Evolutionary conservation across 441 rosid species (phyloP).

Genomic region (Manihot esculenta): DNA sequence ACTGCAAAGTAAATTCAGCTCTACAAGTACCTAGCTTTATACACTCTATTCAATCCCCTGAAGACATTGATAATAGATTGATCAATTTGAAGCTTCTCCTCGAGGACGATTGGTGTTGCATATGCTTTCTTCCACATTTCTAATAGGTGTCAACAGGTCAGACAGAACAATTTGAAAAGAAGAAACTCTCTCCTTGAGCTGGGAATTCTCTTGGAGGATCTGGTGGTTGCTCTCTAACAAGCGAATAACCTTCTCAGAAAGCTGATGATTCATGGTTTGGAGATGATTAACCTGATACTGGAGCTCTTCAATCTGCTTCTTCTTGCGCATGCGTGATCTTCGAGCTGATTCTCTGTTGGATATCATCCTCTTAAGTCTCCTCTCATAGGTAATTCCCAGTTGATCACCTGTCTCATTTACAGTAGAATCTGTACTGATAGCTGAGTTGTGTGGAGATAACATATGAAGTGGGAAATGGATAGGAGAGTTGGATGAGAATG

Average conservation of each 20-base stretch:
- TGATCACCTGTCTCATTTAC: constrained; percentile 28
- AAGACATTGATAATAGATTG: background rate
- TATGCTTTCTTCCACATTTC: constrained; percentile 34
- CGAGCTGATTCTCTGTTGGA: constrained; percentile 83
- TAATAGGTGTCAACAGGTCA: constrained; percentile 47
- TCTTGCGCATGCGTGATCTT: constrained; percentile 71
- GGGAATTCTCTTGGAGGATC: constrained; percentile 65
- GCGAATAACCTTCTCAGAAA: constrained; percentile 63
- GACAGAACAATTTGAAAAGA: constrained; percentile 57
- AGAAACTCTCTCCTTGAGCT: constrained; percentile 62
- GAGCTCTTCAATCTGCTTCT: constrained; percentile 73
- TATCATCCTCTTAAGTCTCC: constrained; percentile 59
- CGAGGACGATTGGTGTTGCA: constrained; percentile 23
- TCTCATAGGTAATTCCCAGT: constrained; percentile 39
- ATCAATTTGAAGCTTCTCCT: constrained; percentile 32
- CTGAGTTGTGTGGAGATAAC: constrained; percentile 32
- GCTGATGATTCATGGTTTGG: constrained; percentile 51
- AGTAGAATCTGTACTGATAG: constrained; percentile 31
- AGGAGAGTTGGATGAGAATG: constrained; percentile 34
- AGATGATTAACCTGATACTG: constrained; percentile 65
- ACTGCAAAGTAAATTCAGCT: background rate
- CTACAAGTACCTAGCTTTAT: background rate
- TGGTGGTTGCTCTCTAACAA: constrained; percentile 67
- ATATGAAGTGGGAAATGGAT: constrained; percentile 38
- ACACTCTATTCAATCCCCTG: background rate